Conservation (phyloP, 495 filamentous ascomycete species). For the Annulohypoxylon bovei region DNA sequence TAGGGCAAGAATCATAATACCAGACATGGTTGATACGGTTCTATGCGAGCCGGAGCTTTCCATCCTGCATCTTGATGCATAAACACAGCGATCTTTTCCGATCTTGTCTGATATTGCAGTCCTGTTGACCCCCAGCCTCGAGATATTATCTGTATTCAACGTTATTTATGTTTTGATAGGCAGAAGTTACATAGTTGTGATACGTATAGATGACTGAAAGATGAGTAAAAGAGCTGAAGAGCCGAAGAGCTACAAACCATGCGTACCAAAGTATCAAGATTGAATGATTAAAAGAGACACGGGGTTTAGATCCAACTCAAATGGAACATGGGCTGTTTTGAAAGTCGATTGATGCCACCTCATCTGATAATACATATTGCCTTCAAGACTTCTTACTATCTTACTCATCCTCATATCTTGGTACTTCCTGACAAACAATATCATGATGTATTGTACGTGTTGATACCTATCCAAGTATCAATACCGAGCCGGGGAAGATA, state of each 20-base stretch:
- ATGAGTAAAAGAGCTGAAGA: constrained; percentile 3
- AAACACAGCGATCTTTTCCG: constrained; percentile 32
- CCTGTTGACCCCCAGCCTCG: background rate
- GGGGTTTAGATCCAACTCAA: constrained; percentile 16
- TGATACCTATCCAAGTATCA: background rate
- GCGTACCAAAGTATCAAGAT: background rate
- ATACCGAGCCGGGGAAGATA: background rate
- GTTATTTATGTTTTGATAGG: constrained; percentile 1
- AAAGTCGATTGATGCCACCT: constrained; percentile 34
- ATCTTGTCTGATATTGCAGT: constrained; percentile 21
- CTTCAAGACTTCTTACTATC: background rate
- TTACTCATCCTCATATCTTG: background rate
- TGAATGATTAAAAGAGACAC: background rate
- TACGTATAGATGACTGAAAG: background rate
- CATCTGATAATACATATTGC: constrained; percentile 13
- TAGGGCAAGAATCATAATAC: constrained; percentile 14
- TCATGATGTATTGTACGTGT: background rate
- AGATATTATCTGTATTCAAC: background rate
- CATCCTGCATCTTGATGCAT: constrained; percentile 27
- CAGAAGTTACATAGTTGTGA: constrained; percentile 4
- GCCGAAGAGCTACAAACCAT: too few species aligned
- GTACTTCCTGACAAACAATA: background rate
- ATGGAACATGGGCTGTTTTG: constrained; percentile 39
- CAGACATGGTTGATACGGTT: constrained; percentile 24
- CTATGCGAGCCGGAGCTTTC: constrained; percentile 26